These are phyloP conservation scores for Melastoma candidum DNA, from an alignment of 441 rosid species.

Conservation along the genomic window DNA sequence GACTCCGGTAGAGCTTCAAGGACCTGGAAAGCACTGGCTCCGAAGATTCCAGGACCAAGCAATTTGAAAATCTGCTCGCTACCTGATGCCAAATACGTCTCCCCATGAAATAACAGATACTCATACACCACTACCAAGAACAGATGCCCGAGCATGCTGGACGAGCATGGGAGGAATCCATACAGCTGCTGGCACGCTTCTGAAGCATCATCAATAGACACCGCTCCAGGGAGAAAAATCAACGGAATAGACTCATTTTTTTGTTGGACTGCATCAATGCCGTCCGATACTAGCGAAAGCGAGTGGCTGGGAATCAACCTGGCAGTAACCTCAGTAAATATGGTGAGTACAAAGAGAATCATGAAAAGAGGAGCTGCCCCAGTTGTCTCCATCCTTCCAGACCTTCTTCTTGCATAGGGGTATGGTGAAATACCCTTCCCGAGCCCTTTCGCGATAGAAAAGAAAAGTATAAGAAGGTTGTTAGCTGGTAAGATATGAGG, in stretches of 20 bases:
- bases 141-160: constrained; percentile 20
- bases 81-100: constrained; percentile 18
- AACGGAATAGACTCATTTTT: constrained; percentile 2
- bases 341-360: not conserved
- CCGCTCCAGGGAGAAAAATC: constrained; percentile 6
- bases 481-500: no score
- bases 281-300: constrained; percentile 2
- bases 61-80: constrained; percentile 20
- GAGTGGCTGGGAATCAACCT: constrained; percentile 1
- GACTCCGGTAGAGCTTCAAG: constrained; percentile 24
- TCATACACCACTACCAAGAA: constrained; percentile 23
- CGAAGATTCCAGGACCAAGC: constrained; percentile 24
- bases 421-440: no score
- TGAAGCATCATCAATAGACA: not conserved
- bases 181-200: constrained; percentile 21
- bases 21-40: constrained; percentile 20
- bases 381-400: not conserved
- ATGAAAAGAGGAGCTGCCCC: constrained; percentile 1
- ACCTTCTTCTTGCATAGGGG: no score
- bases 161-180: constrained; percentile 29
- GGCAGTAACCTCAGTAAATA: not conserved
- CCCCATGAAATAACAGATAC: constrained; percentile 24
- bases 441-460: no score
- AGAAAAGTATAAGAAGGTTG: no score
- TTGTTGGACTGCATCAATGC: constrained; percentile 2